A percentile compares a stretch with the other conserved stretches of the same genome.
Conservation (phyloP, 352 stramenopile species). For the Phytophthora ramorum region DNA sequence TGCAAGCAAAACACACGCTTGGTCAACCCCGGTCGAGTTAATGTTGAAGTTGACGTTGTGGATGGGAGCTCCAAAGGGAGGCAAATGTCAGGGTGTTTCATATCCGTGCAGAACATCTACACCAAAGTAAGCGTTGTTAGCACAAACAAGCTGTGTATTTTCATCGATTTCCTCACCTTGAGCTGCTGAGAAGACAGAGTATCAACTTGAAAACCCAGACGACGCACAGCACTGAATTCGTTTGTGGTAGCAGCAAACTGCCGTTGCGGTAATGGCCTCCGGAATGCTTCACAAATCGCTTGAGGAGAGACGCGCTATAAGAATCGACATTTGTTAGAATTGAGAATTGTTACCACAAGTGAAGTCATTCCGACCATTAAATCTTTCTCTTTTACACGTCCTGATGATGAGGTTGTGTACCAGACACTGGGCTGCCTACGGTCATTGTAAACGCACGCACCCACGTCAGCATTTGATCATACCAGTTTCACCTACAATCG, state of each 20-base stretch:
- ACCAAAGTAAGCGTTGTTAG: background rate
- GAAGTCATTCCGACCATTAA: slow-evolving; percentile 34
- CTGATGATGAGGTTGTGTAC: slow-evolving; percentile 61
- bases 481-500: background rate
- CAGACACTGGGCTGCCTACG: slow-evolving; percentile 63
- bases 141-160: background rate
- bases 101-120: slow-evolving; percentile 47
- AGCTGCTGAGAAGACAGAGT: slow-evolving; percentile 36
- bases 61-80: slow-evolving; percentile 2
- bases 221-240: slow-evolving; percentile 37
- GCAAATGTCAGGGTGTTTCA: slow-evolving; percentile 39
- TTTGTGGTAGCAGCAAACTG: background rate
- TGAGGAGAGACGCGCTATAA: slow-evolving; percentile 51
- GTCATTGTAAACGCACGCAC: background rate
- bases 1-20: slow-evolving; percentile 57
- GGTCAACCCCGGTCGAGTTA: slow-evolving; percentile 2
- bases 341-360: background rate
- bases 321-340: slow-evolving; percentile 1
- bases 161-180: slow-evolving; percentile 28
- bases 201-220: slow-evolving; percentile 43
- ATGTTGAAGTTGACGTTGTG: background rate
- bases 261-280: slow-evolving; percentile 3
- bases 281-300: slow-evolving; percentile 47
- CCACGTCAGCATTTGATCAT: slow-evolving; percentile 1
- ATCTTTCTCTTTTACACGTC: slow-evolving; percentile 46